Percentiles rank a stretch among this genome's conserved stretches.
Conservation (phyloP, 1,284 basidiomycete species). For the Pseudozyma thailandica region DNA sequence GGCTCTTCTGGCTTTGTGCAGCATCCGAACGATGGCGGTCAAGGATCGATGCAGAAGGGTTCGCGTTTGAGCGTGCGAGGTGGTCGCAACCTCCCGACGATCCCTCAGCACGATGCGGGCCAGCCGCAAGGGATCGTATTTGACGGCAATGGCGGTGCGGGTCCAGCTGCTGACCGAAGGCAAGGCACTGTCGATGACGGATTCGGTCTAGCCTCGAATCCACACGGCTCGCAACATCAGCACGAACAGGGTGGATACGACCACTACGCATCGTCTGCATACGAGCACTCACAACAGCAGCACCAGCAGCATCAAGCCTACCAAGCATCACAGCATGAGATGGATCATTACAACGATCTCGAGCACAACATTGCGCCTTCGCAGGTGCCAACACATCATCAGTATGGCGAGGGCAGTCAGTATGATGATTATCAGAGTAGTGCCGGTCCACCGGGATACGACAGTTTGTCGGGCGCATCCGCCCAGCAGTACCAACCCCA, state of each 20-base stretch:
- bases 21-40: constrained; percentile 7
- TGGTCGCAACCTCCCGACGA: constrained; percentile 26
- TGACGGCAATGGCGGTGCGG: constrained; percentile 2
- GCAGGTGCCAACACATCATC: constrained; percentile 8
- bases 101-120: constrained; percentile 25
- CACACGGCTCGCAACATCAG: constrained; percentile 18
- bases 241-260: constrained; percentile 28
- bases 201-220: constrained; percentile 44
- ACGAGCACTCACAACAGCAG: constrained; percentile 31
- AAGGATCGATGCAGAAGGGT: neutral
- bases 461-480: constrained; percentile 15
- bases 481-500: constrained; percentile 20
- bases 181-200: constrained; percentile 53
- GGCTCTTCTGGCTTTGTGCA: constrained; percentile 14
- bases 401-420: constrained; percentile 8
- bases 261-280: constrained; percentile 35
- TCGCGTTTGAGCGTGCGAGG: constrained; percentile 19
- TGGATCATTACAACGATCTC: constrained; percentile 10
- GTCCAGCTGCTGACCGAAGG: constrained; percentile 14
- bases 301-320: constrained; percentile 27
- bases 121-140: constrained; percentile 33
- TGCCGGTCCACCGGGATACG: constrained; percentile 40
- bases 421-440: constrained; percentile 42
- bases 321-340: constrained; percentile 16
- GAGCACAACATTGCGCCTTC: constrained; percentile 2